Base-by-base conservation (phyloP, 2,329 filamentous ascomycete genomes). In the Nothophaeocryptopus gaeumannii region DNA sequence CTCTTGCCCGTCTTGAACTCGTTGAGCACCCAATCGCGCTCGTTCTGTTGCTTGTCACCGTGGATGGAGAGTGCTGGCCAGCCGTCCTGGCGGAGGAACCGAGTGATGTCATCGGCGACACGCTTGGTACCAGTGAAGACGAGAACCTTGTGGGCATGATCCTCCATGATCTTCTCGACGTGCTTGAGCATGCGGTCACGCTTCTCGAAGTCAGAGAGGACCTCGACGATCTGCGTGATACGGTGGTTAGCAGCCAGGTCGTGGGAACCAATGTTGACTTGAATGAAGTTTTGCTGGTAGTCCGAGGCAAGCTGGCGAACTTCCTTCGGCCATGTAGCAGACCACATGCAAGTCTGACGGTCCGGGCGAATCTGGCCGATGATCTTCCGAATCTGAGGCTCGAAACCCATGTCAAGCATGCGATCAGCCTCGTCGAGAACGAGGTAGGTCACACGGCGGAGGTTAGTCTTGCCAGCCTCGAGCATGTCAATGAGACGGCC, bases 371-470 rank as follows among this genome's bases (percentile, higher is more conserved):
- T 97, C 77, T 99, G 93, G 58, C 87, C 82, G 63, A 99, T 91
- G 61, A 99, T 97, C 79, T 97, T 97, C 78, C 93, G 89, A 66
- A 99, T 97, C 73, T 97, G 93, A 61, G 93, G 93, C 77, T 99
- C 93, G 76, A 99, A 97, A 83, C 93, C 93, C 93, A 99, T 99
- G 77, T 99, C 93, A 71, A 99, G 81, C 93, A 99, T 99, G 68
- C 93, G 92, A 76, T 99, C 93, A 70, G 93, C 93, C 78, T 99
- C 93, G 66, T 99, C 93, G 58, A 99, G 90, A 61, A 97, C 93
- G 50, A 99, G 80, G 77, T 99, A 99, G 49, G 93, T 99, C 56
- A 97, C 91, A 72, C 93, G 90, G 61, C 92, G 92, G 58, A 99
- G 83, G 77, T 99, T 97, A 65, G 93, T 99, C 80, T 95, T 95